A percentile compares a stretch with the other conserved stretches of the same genome.
Evolutionary conservation across 176 grass and related monocot genomes (phyloP).

Genomic region (Rhynchospora tenuis): DNA sequence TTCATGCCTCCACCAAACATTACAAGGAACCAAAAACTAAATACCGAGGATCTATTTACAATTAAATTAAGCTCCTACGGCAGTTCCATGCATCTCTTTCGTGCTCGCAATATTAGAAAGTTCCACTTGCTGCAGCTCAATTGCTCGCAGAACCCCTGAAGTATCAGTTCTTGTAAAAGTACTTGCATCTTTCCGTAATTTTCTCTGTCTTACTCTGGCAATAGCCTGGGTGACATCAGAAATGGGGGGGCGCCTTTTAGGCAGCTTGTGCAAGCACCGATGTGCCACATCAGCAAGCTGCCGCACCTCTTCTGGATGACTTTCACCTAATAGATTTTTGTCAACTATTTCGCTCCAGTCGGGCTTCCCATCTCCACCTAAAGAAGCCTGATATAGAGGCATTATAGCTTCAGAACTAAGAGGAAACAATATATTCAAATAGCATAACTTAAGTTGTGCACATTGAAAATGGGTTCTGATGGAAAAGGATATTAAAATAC

Average conservation of each 20-base stretch:
- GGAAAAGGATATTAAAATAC: background rate
- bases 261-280: constrained; percentile 70
- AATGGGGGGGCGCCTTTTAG: constrained; percentile 77
- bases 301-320: constrained; percentile 52
- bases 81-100: constrained; percentile 30
- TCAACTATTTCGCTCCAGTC: constrained; percentile 90
- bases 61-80: constrained; percentile 9
- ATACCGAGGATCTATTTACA: background rate
- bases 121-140: constrained; percentile 75
- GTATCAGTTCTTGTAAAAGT: constrained; percentile 37
- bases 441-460: background rate
- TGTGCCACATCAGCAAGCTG: constrained; percentile 79
- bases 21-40: background rate
- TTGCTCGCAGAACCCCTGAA: constrained; percentile 51
- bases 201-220: constrained; percentile 56
- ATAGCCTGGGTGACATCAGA: constrained; percentile 64
- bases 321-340: constrained; percentile 51
- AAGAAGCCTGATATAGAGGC: constrained; percentile 51
- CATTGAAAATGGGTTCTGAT: background rate
- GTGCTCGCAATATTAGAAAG: constrained; percentile 62
- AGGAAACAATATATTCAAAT: background rate
- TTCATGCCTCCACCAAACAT: background rate
- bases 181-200: constrained; percentile 34
- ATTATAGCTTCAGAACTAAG: background rate
- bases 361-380: constrained; percentile 65